Percentiles rank a stretch among this genome's conserved stretches.
phyloP scores from a whole-genome alignment of 441 rosid genomes.

The Arabidopsis hybrid region DNA sequence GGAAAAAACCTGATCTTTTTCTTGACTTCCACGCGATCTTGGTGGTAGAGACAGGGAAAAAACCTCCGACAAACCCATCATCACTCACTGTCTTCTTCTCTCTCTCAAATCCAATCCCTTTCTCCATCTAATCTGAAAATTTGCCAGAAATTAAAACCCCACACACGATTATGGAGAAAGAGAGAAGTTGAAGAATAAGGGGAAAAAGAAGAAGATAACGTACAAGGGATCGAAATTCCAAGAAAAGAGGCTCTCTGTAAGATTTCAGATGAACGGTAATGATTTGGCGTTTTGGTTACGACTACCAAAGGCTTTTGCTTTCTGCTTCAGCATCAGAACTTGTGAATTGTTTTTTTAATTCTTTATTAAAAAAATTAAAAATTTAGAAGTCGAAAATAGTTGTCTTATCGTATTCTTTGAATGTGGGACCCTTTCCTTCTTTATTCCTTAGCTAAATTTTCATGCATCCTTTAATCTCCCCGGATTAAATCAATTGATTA shows the following conservation, averaged over 20 bases:
- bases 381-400: conserved; percentile 35
- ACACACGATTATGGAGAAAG: conserved; percentile 9
- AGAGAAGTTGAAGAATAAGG: conserved; percentile 14
- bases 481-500: too few relatives aligned
- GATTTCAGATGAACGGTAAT: conserved; percentile 46
- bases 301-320: conserved; percentile 37
- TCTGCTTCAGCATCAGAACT: conserved; percentile 15
- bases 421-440: too few relatives aligned
- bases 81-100: conserved; percentile 44
- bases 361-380: not conserved
- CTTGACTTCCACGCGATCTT: conserved; percentile 84
- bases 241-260: conserved; percentile 4
- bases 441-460: conserved; percentile 32
- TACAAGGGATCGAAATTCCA: conserved; percentile 22
- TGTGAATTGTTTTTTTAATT: conserved; percentile 3
- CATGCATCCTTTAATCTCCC: conserved; percentile 29
- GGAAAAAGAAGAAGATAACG: conserved; percentile 34
- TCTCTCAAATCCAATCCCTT: conserved; percentile 28
- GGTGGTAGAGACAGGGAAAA: conserved; percentile 68
- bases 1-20: conserved; percentile 67
- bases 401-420: conserved; percentile 47
- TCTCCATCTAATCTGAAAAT: conserved; percentile 34
- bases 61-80: conserved; percentile 64
- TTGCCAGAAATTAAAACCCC: too few relatives aligned
- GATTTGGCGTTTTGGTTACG: conserved; percentile 46